Conservation (phyloP, 768 basidiomycete genomes). For the Mycena galopus region DNA sequence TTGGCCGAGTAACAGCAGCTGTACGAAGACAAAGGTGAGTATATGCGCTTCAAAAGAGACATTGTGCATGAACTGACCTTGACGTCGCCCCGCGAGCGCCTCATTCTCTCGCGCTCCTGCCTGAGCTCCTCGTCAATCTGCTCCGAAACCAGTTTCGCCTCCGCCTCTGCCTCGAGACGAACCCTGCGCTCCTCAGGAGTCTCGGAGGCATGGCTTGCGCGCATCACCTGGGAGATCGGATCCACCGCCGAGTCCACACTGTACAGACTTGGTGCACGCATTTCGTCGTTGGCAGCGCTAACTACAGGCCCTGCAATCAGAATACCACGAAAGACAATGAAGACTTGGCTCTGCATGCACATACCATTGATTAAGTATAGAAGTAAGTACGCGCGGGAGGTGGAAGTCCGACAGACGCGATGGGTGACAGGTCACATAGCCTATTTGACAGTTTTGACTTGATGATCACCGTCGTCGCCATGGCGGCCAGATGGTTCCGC, state of each 20-base stretch:
- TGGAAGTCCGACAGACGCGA: too few relatives aligned
- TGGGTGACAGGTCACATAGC: too few relatives aligned
- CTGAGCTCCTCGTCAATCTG: slow-evolving; percentile 86
- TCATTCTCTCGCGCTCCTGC: slow-evolving; percentile 73
- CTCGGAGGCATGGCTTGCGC: slow-evolving; percentile 73
- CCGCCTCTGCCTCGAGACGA: slow-evolving; percentile 75
- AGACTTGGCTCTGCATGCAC: too few relatives aligned
- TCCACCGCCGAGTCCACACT: slow-evolving; percentile 69
- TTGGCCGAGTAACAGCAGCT: slow-evolving; percentile 83
- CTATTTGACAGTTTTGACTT: not conserved
- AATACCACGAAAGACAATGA: too few relatives aligned
- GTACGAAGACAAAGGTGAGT: slow-evolving; percentile 42
- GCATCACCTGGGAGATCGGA: slow-evolving; percentile 74
- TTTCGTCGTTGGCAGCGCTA: slow-evolving; percentile 29
- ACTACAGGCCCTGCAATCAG: not conserved
- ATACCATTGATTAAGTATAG: too few relatives aligned
- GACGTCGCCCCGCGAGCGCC: slow-evolving; percentile 79
- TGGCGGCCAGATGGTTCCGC: slow-evolving; percentile 37
- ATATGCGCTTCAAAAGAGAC: slow-evolving; percentile 48
- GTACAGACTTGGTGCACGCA: slow-evolving; percentile 80
- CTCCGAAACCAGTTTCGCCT: slow-evolving; percentile 83
- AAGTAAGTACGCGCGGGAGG: too few relatives aligned
- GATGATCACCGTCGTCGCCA: not conserved
- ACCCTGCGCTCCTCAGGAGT: slow-evolving; percentile 71
- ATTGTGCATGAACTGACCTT: slow-evolving; percentile 60